Conservation (phyloP, 768 basidiomycete species). For the Psilocybe azurescens region DNA sequence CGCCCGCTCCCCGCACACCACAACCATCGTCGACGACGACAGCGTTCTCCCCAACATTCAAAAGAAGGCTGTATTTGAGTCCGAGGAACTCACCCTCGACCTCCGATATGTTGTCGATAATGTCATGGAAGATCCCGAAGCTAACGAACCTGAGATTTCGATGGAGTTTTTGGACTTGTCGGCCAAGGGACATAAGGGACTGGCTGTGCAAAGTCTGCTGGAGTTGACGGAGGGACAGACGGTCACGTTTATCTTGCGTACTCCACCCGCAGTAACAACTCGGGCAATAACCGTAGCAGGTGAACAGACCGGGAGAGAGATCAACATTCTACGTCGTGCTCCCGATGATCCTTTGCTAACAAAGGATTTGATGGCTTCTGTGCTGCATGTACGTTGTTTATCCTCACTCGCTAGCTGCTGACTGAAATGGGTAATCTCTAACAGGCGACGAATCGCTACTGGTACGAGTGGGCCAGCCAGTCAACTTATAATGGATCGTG, state of each 20-base stretch:
- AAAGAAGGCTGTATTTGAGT: slow-evolving; percentile 68
- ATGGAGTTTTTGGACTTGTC: slow-evolving; percentile 69
- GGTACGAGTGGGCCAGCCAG: slow-evolving; percentile 88
- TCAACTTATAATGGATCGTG: slow-evolving; percentile 93
- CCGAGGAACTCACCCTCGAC: slow-evolving; percentile 65
- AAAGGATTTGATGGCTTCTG: slow-evolving; percentile 59
- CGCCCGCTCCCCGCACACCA: slow-evolving; percentile 76
- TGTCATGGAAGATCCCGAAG: slow-evolving; percentile 45
- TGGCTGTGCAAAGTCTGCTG: slow-evolving; percentile 62
- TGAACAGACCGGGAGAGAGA: background rate
- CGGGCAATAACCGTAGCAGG: background rate
- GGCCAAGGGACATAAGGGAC: slow-evolving; percentile 78
- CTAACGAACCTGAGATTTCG: slow-evolving; percentile 54
- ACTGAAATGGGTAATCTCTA: background rate
- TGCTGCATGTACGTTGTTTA: slow-evolving; percentile 54
- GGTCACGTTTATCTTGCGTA: slow-evolving; percentile 87
- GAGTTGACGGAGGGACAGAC: slow-evolving; percentile 82
- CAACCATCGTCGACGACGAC: slow-evolving; percentile 56
- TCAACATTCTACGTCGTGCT: slow-evolving; percentile 25
- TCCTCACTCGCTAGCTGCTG: background rate
- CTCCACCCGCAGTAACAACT: slow-evolving; percentile 46
- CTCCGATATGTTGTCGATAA: slow-evolving; percentile 75
- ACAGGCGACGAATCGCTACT: slow-evolving; percentile 77
- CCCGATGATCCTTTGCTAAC: slow-evolving; percentile 77
- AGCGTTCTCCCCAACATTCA: slow-evolving; percentile 16